phyloP scores from a whole-genome alignment of 2,329 filamentous ascomycete species.

The Fusarium caatingaense region DNA sequence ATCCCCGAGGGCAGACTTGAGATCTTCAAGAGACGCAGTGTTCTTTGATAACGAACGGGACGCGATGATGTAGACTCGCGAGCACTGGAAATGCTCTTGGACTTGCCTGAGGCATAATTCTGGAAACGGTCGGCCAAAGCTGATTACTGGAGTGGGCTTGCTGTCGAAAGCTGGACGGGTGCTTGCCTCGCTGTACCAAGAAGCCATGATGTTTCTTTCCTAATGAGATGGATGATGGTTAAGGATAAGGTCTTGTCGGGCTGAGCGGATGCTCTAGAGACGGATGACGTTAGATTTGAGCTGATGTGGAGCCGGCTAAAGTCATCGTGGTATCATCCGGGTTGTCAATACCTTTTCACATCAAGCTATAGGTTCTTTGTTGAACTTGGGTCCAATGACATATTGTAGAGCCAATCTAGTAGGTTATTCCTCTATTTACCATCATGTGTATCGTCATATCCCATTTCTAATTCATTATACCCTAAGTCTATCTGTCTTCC shows the following conservation, averaged over 20 bases:
- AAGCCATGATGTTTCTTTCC: neutral
- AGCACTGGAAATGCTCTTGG: neutral
- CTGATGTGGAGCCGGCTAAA: neutral
- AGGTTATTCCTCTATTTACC: neutral
- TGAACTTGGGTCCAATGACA: neutral
- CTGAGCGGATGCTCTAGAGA: neutral
- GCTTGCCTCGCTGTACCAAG: neutral
- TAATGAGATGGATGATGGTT: neutral
- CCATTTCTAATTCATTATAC: neutral
- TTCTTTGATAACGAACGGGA: constrained; percentile 6
- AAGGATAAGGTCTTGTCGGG: neutral
- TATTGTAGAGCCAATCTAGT: neutral
- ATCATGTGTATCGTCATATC: neutral
- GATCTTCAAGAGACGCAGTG: neutral
- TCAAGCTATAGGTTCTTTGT: neutral
- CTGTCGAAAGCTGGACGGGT: constrained; percentile 2
- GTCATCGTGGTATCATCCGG: neutral
- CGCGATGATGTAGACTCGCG: constrained; percentile 1
- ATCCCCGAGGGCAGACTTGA: neutral
- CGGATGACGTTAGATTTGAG: neutral
- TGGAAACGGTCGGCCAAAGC: constrained; percentile 2
- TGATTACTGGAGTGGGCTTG: neutral
- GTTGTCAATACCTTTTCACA: neutral
- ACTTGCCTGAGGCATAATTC: constrained; percentile 2
- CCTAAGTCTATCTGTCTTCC: neutral